Base-by-base conservation (phyloP, 345 rosid genomes). In the Geranium brycei region DNA sequence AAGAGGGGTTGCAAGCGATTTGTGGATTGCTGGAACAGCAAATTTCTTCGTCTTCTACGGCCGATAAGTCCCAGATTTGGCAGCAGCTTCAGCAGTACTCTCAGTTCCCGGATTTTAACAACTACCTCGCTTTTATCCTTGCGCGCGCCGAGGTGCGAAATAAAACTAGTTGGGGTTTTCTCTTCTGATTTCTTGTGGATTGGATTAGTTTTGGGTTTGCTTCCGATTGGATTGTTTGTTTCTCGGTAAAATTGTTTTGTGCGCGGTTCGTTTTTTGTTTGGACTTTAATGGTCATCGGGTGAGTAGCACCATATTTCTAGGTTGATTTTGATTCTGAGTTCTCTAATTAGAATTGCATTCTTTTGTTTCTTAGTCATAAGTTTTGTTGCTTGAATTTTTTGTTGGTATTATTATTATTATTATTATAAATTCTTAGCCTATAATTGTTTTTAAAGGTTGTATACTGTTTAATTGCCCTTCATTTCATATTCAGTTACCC, bases 31-130 rank as follows among this genome's bases (percentile, higher is more conserved):
- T 91, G 59, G 89, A 88, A 77, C 90, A 86, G 68, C 97, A 93
- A 78, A 90, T 90, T 68, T 90, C 97, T 16, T 95, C 96, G 14
- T 67, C 95, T 69, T 86, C 91, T 64, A 69, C 80, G 57, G 85
- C 84, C 65, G 96, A 88, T 69, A 88, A 90, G 87, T 83, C 96
- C 59, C 97, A 81, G 88, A 85, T 90, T 79, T 80, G 86, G 96
- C 88, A 85, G 76, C 96, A 93, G 72, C 96, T 93, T 28, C 92
- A 93, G 12, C 89, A 85, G 84, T 87, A 83, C 75, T 83, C 89
- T 62, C 92, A 90, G 74, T 78, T 85, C 78, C 95, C 97, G 57
- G 99, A 93, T 86, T 91, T 93, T 85, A 93, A 90, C 71, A 91
- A 90, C 78, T 93, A 93, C 68, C 96, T 90, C 63, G 95, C 80